Evolutionary conservation across 176 grass and related monocot genomes (phyloP), one percentile per base, ranked within the genome.

Genomic region (Thinopyrum elongatum): DNA sequence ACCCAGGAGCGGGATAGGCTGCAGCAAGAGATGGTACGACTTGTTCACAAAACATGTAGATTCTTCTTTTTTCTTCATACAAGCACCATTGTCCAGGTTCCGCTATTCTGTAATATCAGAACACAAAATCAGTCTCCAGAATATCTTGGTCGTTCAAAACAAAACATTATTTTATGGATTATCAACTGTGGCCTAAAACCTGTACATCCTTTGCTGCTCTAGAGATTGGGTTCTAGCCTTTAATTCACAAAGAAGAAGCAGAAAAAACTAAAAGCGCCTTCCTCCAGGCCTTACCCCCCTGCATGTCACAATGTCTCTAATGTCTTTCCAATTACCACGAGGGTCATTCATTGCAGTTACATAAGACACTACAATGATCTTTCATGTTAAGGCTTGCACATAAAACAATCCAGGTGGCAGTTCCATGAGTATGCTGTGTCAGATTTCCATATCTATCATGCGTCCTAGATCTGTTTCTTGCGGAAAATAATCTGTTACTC

Each of bases 21-120:
- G 83, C 92, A 97, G 64, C 85, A 93, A 77, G 97, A 99, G 85
- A 97, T 87, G 89, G 97, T 99, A 38, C 85, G 83, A 80, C 72
- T 86, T 79, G 12, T 76, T 41, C 36, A 75, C 65, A 67, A 39
- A 53, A 29, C 51, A 38, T 63, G 27, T 78, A 62, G 46, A 67
- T 83, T 0, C 39, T 65, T 74, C 38, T 30, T 51, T 74, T 51
- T 74, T 29, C 41, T 47, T 74, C 42, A 30, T 75, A 30, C 5
- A 15, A 5, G 23, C 42, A 51, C 26, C 26, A 26, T 30, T 49
- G 41, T 25, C 3, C 14, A 13, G 41, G 26, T 17, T 74, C 25
- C 72, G 29, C 42, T 75, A 75, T 49, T 75, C 47, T 49, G 15
- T 14, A 75, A 17, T 30, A 51, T 51, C 42, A 29, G 14, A 29